Percentiles rank a stretch among this genome's conserved stretches.
phyloP scores from a whole-genome alignment of 306 rosid species.

The Dryas alaskensis region DNA sequence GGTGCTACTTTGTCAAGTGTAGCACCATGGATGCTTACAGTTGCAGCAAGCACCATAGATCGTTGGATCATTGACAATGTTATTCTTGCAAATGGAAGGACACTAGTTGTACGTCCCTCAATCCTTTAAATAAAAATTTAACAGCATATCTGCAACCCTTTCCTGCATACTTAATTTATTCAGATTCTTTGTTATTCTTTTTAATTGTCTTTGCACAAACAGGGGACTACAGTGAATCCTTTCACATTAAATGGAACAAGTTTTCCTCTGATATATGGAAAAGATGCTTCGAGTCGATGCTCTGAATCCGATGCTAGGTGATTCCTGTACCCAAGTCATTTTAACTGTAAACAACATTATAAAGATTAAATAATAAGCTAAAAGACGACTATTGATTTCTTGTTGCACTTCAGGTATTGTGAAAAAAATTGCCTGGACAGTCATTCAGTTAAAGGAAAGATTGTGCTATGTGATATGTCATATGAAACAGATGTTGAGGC shows the following conservation, averaged over 20 bases:
- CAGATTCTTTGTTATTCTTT: not conserved
- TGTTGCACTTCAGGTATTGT: not conserved
- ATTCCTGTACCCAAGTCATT: not conserved
- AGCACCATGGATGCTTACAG: slow-evolving; percentile 37
- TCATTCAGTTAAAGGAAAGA: slow-evolving; percentile 34
- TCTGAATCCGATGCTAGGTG: not conserved
- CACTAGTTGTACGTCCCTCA: not conserved
- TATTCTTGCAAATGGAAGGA: slow-evolving; percentile 29
- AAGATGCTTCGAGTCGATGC: slow-evolving; percentile 2
- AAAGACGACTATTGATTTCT: too few relatives aligned
- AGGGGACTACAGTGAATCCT: slow-evolving; percentile 8
- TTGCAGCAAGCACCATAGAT: slow-evolving; percentile 37
- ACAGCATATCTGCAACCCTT: too few relatives aligned
- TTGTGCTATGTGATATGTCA: slow-evolving; percentile 20
- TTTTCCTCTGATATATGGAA: slow-evolving; percentile 7
- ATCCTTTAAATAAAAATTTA: not conserved
- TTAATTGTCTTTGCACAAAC: not conserved
- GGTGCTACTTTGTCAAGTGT: not conserved
- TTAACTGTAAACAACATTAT: not conserved
- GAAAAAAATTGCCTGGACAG: not conserved
- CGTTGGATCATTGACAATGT: slow-evolving; percentile 23
- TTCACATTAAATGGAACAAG: not conserved
- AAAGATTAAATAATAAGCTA: too few relatives aligned
- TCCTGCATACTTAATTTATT: not conserved
- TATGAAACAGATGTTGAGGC: not conserved